Evolutionary conservation across 352 stramenopile genomes (phyloP).

Genomic region (Phytophthora idaei): DNA sequence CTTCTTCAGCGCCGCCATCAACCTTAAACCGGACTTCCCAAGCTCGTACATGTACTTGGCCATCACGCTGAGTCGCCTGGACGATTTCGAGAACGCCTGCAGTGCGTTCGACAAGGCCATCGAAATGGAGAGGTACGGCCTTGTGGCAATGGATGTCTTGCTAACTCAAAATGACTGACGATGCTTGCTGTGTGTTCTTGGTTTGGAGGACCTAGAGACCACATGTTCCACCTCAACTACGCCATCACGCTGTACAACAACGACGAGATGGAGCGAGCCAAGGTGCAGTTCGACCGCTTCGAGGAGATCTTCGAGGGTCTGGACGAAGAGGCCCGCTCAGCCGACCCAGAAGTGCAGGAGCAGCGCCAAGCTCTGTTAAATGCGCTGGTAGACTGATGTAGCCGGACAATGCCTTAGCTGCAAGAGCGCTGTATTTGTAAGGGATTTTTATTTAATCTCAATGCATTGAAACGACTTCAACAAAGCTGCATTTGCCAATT

Average conservation of each 20-base stretch:
- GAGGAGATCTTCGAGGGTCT: slow-evolving; percentile 80
- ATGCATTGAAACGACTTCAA: background rate
- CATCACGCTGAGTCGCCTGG: slow-evolving; percentile 87
- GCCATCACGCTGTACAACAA: slow-evolving; percentile 91
- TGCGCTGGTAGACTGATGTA: slow-evolving; percentile 62
- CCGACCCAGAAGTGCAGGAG: slow-evolving; percentile 73
- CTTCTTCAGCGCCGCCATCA: slow-evolving; percentile 91
- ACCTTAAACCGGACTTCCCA: slow-evolving; percentile 88
- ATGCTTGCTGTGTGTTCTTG: background rate
- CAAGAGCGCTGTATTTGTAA: no score
- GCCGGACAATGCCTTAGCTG: no score
- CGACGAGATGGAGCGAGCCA: slow-evolving; percentile 87
- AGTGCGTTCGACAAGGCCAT: slow-evolving; percentile 93
- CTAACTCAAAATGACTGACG: background rate
- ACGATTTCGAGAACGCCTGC: slow-evolving; percentile 94
- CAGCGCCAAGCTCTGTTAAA: slow-evolving; percentile 76
- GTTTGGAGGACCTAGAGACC: slow-evolving; percentile 49
- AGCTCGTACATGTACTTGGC: slow-evolving; percentile 94
- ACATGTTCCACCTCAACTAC: slow-evolving; percentile 91
- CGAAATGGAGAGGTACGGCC: slow-evolving; percentile 78
- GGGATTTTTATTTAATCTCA: background rate
- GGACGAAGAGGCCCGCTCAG: slow-evolving; percentile 69
- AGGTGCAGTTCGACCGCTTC: slow-evolving; percentile 85
- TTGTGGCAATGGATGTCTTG: background rate
- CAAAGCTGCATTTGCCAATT: background rate